Evolutionary conservation across 2,329 filamentous ascomycete genomes (phyloP), one percentile per base, ranked within the genome.

Genomic region (Hymenoscyphus fraxineus): DNA sequence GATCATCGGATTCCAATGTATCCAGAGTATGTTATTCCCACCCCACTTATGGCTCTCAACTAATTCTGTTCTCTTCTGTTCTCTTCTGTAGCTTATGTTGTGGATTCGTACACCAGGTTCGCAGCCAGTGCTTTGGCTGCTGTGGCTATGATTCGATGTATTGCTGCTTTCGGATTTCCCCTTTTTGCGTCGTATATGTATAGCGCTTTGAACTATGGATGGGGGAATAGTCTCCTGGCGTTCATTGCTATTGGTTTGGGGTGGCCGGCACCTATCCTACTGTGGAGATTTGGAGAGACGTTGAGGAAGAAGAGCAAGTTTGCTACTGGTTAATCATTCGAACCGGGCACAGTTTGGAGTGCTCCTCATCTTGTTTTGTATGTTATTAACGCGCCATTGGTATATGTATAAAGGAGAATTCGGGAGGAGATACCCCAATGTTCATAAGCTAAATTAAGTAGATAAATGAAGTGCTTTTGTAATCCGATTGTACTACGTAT

Each of bases 61-160:
- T 79, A 73, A 94, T 94, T 81, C 85, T 44, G 88, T 91, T 77
- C 60, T 73, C 73, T 94, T 81, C 85, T 44, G 88, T 91, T 77
- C 60, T 73, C 73, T 44, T 32, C 13, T 40, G 41, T 32, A 61
- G 59, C 55, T 0, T 85, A 85, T 64, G 77, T 84, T 3, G 80
- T 85, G 10, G 83, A 85, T 54, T 81, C 80, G 38, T 73, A 73
- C 56, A 70, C 70, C 12, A 61, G 69, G 38, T 75, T 73, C 63
- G 74, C 73, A 1, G 73, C 73, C 16, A 71, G 68, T 47, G 73
- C 73, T 0, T 78, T 82, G 62, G 82, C 80, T 19, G 67, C 68
- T 13, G 58, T 61, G 3, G 62, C 66, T 9, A 62, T 69, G 1
- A 32, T 70, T 22, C 58, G 68, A 27, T 61, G 60, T 65, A 35